These are phyloP conservation scores for Neonectria magnoliae DNA, from an alignment of 2,329 filamentous ascomycete species.

Conservation along the genomic window DNA sequence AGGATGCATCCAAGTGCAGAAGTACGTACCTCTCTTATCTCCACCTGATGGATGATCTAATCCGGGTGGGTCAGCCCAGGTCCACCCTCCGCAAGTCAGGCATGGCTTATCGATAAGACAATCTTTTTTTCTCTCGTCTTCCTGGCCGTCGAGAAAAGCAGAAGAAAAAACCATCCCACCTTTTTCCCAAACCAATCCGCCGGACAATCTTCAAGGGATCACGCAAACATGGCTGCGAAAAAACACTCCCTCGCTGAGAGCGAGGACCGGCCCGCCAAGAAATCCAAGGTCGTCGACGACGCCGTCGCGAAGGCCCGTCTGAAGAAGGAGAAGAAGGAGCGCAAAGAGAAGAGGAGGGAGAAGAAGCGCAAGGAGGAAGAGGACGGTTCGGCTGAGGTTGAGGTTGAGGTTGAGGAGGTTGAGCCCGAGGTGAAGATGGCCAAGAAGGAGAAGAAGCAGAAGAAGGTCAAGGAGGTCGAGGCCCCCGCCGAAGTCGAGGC, in stretches of 20 bases:
- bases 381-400: conserved; percentile 29
- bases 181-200: conserved; percentile 15
- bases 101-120: conserved; percentile 47
- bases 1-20: background rate
- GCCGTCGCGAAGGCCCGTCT: conserved; percentile 44
- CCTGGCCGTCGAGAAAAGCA: background rate
- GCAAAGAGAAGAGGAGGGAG: conserved; percentile 53
- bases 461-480: conserved; percentile 39
- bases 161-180: conserved; percentile 31
- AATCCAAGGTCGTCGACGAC: conserved; percentile 51
- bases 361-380: conserved; percentile 46
- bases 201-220: background rate
- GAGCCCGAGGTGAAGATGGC: conserved; percentile 45
- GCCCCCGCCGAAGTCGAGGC: conserved; percentile 26
- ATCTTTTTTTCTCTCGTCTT: conserved; percentile 34
- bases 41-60: background rate
- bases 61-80: conserved; percentile 8
- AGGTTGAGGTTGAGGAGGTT: conserved; percentile 44
- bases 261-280: conserved; percentile 52
- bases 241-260: conserved; percentile 52
- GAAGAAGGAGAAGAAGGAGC: conserved; percentile 54
- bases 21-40: background rate
- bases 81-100: background rate
- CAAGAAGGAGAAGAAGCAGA: conserved; percentile 43
- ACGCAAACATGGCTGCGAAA: conserved; percentile 51